phyloP scores from a whole-genome alignment of 1,284 basidiomycete genomes.

The Peniophora sp. region DNA sequence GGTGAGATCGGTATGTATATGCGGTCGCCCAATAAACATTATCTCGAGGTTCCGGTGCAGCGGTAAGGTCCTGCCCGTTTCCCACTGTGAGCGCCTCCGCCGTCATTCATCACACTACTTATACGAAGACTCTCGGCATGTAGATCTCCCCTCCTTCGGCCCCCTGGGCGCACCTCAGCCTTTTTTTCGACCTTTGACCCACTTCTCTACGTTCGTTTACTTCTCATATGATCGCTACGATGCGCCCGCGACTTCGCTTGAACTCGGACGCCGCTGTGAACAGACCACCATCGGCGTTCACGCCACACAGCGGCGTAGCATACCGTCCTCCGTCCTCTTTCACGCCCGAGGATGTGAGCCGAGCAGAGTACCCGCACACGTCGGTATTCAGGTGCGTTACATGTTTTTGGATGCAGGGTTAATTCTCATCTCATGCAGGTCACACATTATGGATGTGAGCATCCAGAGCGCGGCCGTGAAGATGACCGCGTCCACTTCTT shows the following conservation, averaged over 20 bases:
- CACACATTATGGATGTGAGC: slow-evolving; percentile 48
- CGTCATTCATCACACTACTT: no score
- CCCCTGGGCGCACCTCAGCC: no score
- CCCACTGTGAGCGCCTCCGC: no score
- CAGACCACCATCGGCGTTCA: background rate
- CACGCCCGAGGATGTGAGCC: background rate
- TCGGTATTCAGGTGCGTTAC: background rate
- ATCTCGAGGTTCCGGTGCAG: no score
- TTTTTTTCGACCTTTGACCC: no score
- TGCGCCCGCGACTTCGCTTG: background rate
- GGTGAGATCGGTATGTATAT: no score
- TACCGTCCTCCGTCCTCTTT: background rate
- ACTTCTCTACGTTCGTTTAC: background rate
- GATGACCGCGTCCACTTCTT: slow-evolving; percentile 28
- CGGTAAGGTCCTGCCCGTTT: no score
- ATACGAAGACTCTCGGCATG: no score
- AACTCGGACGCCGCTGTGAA: background rate
- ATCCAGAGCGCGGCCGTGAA: slow-evolving; percentile 53
- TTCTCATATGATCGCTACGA: background rate
- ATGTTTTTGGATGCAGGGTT: background rate
- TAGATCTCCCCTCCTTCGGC: no score
- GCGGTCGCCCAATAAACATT: no score
- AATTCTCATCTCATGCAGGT: slow-evolving; percentile 25
- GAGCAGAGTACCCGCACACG: background rate
- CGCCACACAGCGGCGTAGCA: background rate